These are phyloP conservation scores for Amauroascus niger DNA, from an alignment of 2,329 filamentous ascomycete genomes.

Conservation along the genomic window DNA sequence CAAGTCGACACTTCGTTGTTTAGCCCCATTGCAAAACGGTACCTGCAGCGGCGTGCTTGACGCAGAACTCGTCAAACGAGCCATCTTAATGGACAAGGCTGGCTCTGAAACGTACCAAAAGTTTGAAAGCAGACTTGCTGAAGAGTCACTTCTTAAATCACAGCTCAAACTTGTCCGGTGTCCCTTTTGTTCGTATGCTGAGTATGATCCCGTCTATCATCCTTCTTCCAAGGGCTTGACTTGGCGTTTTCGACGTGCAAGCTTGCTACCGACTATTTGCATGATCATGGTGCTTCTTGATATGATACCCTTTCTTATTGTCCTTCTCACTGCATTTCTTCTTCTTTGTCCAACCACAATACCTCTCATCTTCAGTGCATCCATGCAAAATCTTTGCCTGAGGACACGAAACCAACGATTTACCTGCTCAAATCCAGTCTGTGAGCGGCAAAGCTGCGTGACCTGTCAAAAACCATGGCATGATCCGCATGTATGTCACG, in stretches of 20 bases:
- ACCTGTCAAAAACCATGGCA: constrained; percentile 73
- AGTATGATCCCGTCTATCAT: constrained; percentile 68
- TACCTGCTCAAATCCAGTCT: constrained; percentile 60
- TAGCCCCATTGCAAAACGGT: constrained; percentile 62
- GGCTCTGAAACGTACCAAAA: constrained; percentile 62
- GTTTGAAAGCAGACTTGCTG: constrained; percentile 69
- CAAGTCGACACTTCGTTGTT: constrained; percentile 66
- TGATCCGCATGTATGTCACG: constrained; percentile 84
- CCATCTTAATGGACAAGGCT: constrained; percentile 59
- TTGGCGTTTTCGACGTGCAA: constrained; percentile 51
- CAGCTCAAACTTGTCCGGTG: constrained; percentile 69
- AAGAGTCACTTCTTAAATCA: constrained; percentile 64
- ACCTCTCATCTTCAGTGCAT: constrained; percentile 45
- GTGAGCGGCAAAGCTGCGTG: constrained; percentile 64
- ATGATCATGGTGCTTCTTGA: constrained; percentile 38
- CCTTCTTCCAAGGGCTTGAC: constrained; percentile 44
- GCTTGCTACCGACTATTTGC: constrained; percentile 44
- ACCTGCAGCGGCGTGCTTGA: constrained; percentile 65
- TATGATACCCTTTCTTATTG: constrained; percentile 37
- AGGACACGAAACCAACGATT: constrained; percentile 67
- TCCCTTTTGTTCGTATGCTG: constrained; percentile 85
- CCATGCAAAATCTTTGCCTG: constrained; percentile 58
- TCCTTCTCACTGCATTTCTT: constrained; percentile 46
- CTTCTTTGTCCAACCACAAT: constrained; percentile 46
- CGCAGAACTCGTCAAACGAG: constrained; percentile 58